Conservation (phyloP, 352 stramenopile genomes). For the Halophytophthora polymorphica region DNA sequence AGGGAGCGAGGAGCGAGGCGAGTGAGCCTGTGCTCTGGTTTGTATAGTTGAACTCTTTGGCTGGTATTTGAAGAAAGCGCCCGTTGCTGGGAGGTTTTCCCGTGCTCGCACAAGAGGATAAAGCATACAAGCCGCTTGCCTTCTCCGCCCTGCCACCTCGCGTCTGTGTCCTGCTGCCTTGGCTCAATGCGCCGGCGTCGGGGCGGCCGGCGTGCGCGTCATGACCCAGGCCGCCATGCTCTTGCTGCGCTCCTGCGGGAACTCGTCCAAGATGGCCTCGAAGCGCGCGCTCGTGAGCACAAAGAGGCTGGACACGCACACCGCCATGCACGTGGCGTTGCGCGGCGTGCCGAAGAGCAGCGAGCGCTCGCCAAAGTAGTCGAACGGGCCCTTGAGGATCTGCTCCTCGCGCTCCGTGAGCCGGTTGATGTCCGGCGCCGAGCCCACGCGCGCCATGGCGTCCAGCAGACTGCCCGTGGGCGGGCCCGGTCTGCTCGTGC, state of each 20-base stretch:
- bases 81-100: too few species aligned
- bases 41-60: too few species aligned
- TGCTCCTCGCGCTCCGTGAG: constrained; percentile 43
- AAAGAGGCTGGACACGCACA: constrained; percentile 73
- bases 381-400: constrained; percentile 70
- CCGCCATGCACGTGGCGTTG: constrained; percentile 60
- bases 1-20: too few species aligned
- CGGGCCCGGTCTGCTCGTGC: not conserved
- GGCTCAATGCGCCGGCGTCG: not conserved
- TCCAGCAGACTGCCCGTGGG: constrained; percentile 19
- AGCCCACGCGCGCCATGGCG: constrained; percentile 19
- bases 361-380: constrained; percentile 76
- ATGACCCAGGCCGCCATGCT: constrained; percentile 69
- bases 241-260: constrained; percentile 52
- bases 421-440: constrained; percentile 28
- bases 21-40: too few species aligned
- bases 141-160: too few species aligned
- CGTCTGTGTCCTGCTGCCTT: too few species aligned
- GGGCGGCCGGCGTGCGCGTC: constrained; percentile 21
- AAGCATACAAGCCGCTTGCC: too few species aligned
- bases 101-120: too few species aligned
- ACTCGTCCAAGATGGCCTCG: constrained; percentile 64
- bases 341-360: constrained; percentile 68
- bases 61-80: too few species aligned
- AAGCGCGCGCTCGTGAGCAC: constrained; percentile 61